phyloP scores from a whole-genome alignment of 2,329 filamentous ascomycete genomes.

The Hysterium pulicare region DNA sequence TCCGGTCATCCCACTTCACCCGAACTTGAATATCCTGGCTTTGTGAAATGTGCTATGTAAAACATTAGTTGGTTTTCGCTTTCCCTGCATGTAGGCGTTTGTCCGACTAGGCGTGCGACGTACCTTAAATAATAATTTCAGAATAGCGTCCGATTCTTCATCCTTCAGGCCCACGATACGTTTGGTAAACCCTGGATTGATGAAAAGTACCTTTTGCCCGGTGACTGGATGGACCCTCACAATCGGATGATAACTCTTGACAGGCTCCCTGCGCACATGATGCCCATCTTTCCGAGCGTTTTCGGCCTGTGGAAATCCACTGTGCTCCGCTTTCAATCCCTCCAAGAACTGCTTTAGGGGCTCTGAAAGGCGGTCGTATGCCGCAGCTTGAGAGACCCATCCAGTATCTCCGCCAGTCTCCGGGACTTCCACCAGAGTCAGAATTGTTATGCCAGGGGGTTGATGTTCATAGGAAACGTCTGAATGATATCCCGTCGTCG shows the following conservation, averaged over 20 bases:
- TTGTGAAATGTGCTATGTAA: constrained; percentile 59
- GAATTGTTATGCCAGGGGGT: constrained; percentile 46
- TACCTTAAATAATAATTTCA: constrained; percentile 66
- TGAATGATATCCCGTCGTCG: constrained; percentile 49
- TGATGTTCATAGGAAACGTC: constrained; percentile 49
- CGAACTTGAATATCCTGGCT: constrained; percentile 68
- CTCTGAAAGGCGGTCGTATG: constrained; percentile 39
- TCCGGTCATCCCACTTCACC: constrained; percentile 70
- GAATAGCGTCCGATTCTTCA: constrained; percentile 71
- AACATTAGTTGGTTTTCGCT: no score
- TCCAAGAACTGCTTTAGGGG: constrained; percentile 37
- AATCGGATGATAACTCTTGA: constrained; percentile 41
- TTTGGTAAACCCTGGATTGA: constrained; percentile 79
- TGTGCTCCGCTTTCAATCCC: constrained; percentile 74
- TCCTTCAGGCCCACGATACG: constrained; percentile 76
- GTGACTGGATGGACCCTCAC: constrained; percentile 74
- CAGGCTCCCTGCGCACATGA: constrained; percentile 52
- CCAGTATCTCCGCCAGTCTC: constrained; percentile 50
- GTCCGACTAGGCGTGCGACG: constrained; percentile 22
- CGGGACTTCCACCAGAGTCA: constrained; percentile 49
- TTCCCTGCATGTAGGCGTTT: no score
- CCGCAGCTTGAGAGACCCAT: constrained; percentile 44
- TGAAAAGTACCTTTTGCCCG: constrained; percentile 73
- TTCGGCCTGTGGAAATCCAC: constrained; percentile 71
- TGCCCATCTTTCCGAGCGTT: constrained; percentile 60